Base-by-base conservation (phyloP, 2,329 filamentous ascomycete genomes). In the Ambrosiella xylebori region DNA sequence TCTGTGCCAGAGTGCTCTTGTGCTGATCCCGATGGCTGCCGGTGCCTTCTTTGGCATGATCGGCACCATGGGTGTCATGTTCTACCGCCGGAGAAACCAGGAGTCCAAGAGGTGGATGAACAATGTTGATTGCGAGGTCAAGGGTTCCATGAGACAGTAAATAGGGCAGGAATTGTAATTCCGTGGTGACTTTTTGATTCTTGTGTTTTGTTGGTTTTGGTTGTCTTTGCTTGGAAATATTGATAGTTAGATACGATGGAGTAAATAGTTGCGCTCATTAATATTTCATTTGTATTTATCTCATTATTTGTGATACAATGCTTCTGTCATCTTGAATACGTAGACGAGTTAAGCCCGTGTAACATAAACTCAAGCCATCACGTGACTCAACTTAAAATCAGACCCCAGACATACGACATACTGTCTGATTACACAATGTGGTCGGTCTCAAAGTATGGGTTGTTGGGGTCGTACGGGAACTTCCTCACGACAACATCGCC, bases 401-500 rank as follows among this genome's bases (percentile, higher is more conserved):
- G 27, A 27, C 27, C 4, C 27, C 2, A 27, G 27, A 27, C 27
- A n/a, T n/a, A n/a, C n/a, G n/a, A n/a, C n/a, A n/a, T n/a, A 27
- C 27, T 27, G 27, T 27, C 4, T 27, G 5, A 3, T 57, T 51
- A 60, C n/a, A 60, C 55, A 45, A 61, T 59, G 36, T 56, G 50
- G n/a, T 59, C 60, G 15, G 51, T 55, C 55, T 61, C 54, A 41
- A 55, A 61, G 39, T 59, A 59, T 12, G 61, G 61, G 49, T 63
- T 59, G 54, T 60, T 62, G 5, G 62, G 62, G 45, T 62, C 55
- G 44, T 61, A 63, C 7, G 62, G 62, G 35, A 62, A 62, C 53
- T 63, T 63, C 19, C 61, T 53, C 11, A 63, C 59, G n/a, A 62
- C 61, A n/a, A 63, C 62, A 54, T 63, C 62, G n/a, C 62, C 62